phyloP scores from a whole-genome alignment of 371 early-diverging fungal species.

The Vittaforma corneae region DNA sequence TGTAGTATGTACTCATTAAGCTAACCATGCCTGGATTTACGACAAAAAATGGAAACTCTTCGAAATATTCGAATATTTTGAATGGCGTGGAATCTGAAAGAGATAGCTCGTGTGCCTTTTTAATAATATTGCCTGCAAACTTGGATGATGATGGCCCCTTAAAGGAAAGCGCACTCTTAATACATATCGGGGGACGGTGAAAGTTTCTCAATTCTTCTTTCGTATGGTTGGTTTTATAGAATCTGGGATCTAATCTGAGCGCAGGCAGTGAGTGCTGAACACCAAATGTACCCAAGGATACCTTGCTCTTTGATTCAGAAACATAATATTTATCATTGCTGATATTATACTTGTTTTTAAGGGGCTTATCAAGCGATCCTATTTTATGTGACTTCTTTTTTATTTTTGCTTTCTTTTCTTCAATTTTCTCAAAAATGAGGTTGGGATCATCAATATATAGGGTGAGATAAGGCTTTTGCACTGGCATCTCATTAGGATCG shows the following conservation, averaged over 20 bases:
- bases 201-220: conserved; percentile 77
- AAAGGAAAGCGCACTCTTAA: background rate
- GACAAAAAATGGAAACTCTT: conserved; percentile 90
- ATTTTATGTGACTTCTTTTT: conserved; percentile 44
- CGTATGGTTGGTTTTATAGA: conserved; percentile 74
- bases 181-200: conserved; percentile 67
- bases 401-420: conserved; percentile 52
- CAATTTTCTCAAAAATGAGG: conserved; percentile 57
- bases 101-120: conserved; percentile 74
- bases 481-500: conserved; percentile 35
- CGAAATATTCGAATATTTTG: conserved; percentile 81
- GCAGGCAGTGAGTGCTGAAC: conserved; percentile 82
- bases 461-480: conserved; percentile 37
- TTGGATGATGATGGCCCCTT: conserved; percentile 43
- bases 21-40: conserved; percentile 91
- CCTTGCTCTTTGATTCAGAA: conserved; percentile 62
- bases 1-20: conserved; percentile 82
- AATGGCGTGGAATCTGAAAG: conserved; percentile 73
- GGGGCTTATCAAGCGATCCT: conserved; percentile 29
- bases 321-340: conserved; percentile 87
- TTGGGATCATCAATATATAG: conserved; percentile 57
- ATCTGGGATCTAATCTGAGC: conserved; percentile 68
- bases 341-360: conserved; percentile 73
- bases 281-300: conserved; percentile 70
- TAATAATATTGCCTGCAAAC: conserved; percentile 62